These are phyloP conservation scores for Gryganskiella cystojenkinii DNA, from an alignment of 192 early-diverging fungal species.

Conservation along the genomic window DNA sequence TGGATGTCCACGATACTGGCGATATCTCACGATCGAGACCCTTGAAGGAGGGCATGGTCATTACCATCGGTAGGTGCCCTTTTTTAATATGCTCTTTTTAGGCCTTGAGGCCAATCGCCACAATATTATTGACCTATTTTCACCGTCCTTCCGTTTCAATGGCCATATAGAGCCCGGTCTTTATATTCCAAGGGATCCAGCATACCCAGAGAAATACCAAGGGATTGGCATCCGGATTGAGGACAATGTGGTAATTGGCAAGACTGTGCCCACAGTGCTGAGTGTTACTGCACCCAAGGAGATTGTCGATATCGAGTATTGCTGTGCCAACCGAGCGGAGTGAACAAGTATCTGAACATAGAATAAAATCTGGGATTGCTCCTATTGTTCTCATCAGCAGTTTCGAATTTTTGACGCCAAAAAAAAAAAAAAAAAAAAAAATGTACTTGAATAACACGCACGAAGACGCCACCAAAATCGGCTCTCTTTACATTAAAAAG, in stretches of 20 bases:
- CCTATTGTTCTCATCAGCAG: too few relatives aligned
- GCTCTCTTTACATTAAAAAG: too few relatives aligned
- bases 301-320: conserved; percentile 81
- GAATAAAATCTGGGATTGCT: too few relatives aligned
- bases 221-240: conserved; percentile 96
- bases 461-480: too few relatives aligned
- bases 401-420: too few relatives aligned
- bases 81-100: not conserved
- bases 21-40: conserved; percentile 76
- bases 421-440: too few relatives aligned
- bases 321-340: conserved; percentile 21
- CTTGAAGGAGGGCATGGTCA: conserved; percentile 85
- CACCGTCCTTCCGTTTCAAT: not conserved
- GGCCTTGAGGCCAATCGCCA: not conserved
- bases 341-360: not conserved
- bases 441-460: too few relatives aligned
- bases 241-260: conserved; percentile 91
- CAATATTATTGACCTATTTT: not conserved
- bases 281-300: conserved; percentile 85
- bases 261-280: conserved; percentile 73
- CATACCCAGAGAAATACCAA: conserved; percentile 83
- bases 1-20: conserved; percentile 94
- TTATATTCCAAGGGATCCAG: conserved; percentile 83
- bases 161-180: conserved; percentile 81
- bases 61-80: conserved; percentile 79